These are phyloP conservation scores for Nemania serpens DNA, from an alignment of 2,329 filamentous ascomycete species.

Conservation along the genomic window DNA sequence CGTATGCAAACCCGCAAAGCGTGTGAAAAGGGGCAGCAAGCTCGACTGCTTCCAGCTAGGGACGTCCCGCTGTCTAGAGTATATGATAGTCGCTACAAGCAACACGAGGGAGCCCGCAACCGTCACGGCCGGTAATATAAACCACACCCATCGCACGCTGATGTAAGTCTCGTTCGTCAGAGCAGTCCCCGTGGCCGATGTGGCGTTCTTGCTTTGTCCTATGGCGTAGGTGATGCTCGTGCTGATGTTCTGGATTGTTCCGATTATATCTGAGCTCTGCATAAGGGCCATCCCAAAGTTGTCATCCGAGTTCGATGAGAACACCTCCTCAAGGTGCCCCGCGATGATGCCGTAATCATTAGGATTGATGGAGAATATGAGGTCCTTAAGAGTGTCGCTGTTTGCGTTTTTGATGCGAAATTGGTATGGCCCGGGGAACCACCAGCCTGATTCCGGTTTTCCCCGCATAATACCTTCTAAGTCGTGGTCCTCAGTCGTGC, in stretches of 20 bases:
- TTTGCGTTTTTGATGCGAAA: neutral
- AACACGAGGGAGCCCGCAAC: no score
- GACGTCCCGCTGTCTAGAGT: neutral
- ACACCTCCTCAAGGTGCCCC: slow-evolving; percentile 5
- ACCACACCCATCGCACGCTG: slow-evolving; percentile 1
- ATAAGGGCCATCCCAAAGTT: slow-evolving; percentile 8
- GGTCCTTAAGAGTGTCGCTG: neutral
- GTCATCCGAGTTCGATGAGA: neutral
- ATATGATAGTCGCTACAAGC: neutral
- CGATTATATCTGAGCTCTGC: slow-evolving; percentile 5
- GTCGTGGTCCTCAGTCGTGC: slow-evolving; percentile 3
- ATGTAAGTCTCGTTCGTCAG: slow-evolving; percentile 8
- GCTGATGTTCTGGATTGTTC: slow-evolving; percentile 9
- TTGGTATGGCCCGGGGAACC: slow-evolving; percentile 3
- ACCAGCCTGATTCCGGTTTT: neutral
- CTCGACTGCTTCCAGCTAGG: slow-evolving; percentile 8
- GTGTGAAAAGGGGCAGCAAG: slow-evolving; percentile 1
- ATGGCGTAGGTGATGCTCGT: slow-evolving; percentile 11
- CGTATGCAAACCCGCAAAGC: slow-evolving; percentile 1
- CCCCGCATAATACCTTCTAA: neutral
- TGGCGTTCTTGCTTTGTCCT: slow-evolving; percentile 7
- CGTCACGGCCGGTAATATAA: neutral
- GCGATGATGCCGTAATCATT: slow-evolving; percentile 15
- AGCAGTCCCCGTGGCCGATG: neutral
- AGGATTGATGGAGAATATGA: slow-evolving; percentile 10